Conservation (phyloP, 768 basidiomycete species). For the Hemileccinum impolitum region DNA sequence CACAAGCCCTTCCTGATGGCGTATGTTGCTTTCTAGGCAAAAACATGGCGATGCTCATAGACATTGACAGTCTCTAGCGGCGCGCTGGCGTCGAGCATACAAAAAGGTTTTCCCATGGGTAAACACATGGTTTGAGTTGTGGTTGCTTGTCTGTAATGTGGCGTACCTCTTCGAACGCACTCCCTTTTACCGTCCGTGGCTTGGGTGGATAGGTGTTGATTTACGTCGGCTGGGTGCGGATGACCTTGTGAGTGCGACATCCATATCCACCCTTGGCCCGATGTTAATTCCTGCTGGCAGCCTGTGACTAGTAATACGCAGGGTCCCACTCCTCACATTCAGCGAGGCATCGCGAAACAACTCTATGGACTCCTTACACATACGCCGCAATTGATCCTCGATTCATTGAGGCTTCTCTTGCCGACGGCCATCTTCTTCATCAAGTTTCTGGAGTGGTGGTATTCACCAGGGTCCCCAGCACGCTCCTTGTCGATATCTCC, state of each 20-base stretch:
- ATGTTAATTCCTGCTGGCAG: conserved; percentile 13
- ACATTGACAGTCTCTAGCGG: conserved; percentile 44
- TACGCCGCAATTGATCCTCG: conserved; percentile 64
- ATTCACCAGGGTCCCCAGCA: conserved; percentile 87
- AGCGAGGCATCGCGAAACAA: conserved; percentile 38
- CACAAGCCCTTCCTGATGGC: conserved; percentile 48
- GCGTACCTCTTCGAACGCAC: conserved; percentile 88
- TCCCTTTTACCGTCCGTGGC: conserved; percentile 88
- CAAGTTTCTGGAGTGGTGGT: conserved; percentile 99
- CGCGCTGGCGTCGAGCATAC: conserved; percentile 57
- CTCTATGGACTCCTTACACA: conserved; percentile 46
- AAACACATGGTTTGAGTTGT: conserved; percentile 75
- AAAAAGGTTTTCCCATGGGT: conserved; percentile 79
- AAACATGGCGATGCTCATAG: conserved; percentile 2
- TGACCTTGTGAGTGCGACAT: conserved; percentile 59
- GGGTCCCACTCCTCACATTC: conserved; percentile 20
- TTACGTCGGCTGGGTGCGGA: conserved; percentile 75
- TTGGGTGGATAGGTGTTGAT: conserved; percentile 80
- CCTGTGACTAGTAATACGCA: conserved; percentile 12
- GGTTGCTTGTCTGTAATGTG: conserved; percentile 80
- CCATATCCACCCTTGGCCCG: background rate
- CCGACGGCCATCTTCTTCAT: conserved; percentile 92
- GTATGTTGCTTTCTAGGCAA: conserved; percentile 34
- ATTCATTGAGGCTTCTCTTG: conserved; percentile 74
- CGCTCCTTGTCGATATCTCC: conserved; percentile 61